phyloP scores from a whole-genome alignment of 2,329 filamentous ascomycete genomes.

The Pseudogymnoascus sp. region DNA sequence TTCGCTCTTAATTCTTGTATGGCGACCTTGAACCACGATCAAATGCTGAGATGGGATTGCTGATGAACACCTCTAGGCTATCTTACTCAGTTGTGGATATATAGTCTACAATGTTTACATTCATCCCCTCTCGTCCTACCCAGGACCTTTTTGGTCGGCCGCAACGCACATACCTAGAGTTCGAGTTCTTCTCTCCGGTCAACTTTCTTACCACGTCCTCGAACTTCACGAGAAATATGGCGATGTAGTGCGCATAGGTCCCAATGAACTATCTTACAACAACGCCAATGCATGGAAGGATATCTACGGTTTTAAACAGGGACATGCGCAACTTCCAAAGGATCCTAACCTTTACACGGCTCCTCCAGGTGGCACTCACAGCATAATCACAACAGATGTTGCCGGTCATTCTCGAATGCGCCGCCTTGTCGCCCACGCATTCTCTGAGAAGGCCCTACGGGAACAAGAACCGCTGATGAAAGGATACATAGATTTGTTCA shows the following conservation, averaged over 20 bases:
- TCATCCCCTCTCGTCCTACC: conserved; percentile 14
- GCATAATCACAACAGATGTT: neutral
- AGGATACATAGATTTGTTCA: conserved; percentile 3
- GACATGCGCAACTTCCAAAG: neutral
- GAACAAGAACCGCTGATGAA: conserved; percentile 19
- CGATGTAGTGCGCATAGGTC: conserved; percentile 4
- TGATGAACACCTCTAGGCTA: neutral
- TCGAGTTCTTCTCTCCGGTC: neutral
- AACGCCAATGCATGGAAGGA: conserved; percentile 8
- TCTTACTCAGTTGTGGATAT: neutral
- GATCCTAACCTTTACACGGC: neutral
- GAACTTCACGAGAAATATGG: conserved; percentile 10
- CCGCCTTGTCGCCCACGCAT: conserved; percentile 18
- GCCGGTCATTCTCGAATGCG: conserved; percentile 18
- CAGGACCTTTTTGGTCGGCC: conserved; percentile 14
- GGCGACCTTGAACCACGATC: neutral
- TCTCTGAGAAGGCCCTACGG: conserved; percentile 17
- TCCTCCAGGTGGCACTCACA: neutral
- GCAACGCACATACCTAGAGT: neutral
- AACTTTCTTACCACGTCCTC: neutral
- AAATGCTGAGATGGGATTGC: neutral
- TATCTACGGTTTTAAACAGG: neutral
- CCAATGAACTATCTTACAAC: conserved; percentile 1
- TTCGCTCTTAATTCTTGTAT: neutral
- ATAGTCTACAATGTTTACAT: conserved; percentile 13